A percentile compares a stretch with the other conserved stretches of the same genome.
phyloP scores from a whole-genome alignment of 1,284 basidiomycete genomes.

The Sphagnurus paluster region DNA sequence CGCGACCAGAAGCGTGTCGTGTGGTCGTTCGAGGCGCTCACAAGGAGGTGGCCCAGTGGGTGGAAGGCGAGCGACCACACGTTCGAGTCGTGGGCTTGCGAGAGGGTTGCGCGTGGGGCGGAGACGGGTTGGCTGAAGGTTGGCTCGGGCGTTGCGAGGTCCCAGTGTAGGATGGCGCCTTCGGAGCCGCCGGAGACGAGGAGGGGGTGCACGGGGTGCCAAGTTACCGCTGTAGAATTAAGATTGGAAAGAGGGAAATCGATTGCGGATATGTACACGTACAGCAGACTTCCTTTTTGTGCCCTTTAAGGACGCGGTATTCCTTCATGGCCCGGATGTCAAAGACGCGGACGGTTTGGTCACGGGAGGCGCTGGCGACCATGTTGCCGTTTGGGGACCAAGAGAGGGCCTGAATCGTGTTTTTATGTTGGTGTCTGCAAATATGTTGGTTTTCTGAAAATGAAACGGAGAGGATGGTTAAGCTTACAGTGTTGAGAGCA shows the following conservation, averaged over 20 bases:
- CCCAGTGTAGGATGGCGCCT: conserved; percentile 93
- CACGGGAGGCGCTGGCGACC: conserved; percentile 91
- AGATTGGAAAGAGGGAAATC: conserved; percentile 2
- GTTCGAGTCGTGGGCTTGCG: conserved; percentile 95
- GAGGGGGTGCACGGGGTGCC: conserved; percentile 94
- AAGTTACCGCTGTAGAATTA: conserved; percentile 80
- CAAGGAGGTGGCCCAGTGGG: conserved; percentile 93
- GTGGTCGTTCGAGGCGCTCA: conserved; percentile 93
- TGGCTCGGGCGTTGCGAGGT: conserved; percentile 61
- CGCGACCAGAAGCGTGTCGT: conserved; percentile 98
- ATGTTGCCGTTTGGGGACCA: conserved; percentile 95
- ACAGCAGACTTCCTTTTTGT: conserved; percentile 98
- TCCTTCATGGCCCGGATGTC: conserved; percentile 99
- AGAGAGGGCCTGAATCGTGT: conserved; percentile 88
- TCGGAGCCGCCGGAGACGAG: conserved; percentile 94
- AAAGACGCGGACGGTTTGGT: conserved; percentile 95
- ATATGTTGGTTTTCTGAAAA: background rate
- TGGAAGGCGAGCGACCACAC: conserved; percentile 97
- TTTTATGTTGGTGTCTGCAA: conserved; percentile 91
- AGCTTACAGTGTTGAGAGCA: conserved; percentile 81
- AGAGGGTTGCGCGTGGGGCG: conserved; percentile 78
- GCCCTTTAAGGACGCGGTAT: conserved; percentile 86
- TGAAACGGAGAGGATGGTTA: background rate
- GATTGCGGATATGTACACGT: conserved; percentile 43
- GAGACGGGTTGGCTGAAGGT: conserved; percentile 36